Evolutionary conservation across 2,329 filamentous ascomycete genomes (phyloP).

Genomic region (Colletotrichum sp.): DNA sequence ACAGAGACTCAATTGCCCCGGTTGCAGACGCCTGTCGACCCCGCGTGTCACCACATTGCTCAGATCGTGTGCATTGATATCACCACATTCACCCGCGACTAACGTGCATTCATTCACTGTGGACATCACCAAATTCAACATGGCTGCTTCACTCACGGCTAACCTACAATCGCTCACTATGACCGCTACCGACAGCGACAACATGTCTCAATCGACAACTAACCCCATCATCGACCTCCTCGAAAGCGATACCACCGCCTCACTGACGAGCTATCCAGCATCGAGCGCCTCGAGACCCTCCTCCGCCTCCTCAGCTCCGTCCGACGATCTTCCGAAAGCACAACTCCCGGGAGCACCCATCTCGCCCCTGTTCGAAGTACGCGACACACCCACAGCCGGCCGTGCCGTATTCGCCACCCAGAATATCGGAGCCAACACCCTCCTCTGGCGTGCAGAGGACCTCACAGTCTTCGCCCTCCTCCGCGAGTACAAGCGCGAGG

Average conservation of each 20-base stretch:
- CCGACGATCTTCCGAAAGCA: neutral
- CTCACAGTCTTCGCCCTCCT: slow-evolving; percentile 6
- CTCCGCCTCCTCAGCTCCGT: neutral
- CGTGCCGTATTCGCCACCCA: slow-evolving; percentile 13
- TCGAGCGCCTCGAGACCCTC: slow-evolving; percentile 30
- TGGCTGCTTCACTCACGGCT: neutral
- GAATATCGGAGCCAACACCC: neutral
- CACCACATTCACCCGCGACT: neutral
- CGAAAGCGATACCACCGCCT: neutral
- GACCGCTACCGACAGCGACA: neutral
- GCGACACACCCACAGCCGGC: slow-evolving; percentile 9
- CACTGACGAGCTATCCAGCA: slow-evolving; percentile 14
- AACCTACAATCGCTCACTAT: neutral
- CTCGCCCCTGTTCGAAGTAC: slow-evolving; percentile 9
- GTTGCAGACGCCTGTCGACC: neutral
- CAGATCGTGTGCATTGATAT: neutral
- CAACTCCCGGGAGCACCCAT: neutral
- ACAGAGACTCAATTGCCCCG: neutral
- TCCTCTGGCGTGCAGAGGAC: slow-evolving; percentile 15
- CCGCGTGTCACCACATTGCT: neutral
- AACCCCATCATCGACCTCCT: neutral
- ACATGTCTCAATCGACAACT: neutral
- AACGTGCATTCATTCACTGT: neutral
- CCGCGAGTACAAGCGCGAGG: slow-evolving; percentile 15
- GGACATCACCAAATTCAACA: neutral